These are phyloP conservation scores for Fagopyrum homotropicum DNA, from an alignment of 148 eudicot genomes.

Conservation along the genomic window DNA sequence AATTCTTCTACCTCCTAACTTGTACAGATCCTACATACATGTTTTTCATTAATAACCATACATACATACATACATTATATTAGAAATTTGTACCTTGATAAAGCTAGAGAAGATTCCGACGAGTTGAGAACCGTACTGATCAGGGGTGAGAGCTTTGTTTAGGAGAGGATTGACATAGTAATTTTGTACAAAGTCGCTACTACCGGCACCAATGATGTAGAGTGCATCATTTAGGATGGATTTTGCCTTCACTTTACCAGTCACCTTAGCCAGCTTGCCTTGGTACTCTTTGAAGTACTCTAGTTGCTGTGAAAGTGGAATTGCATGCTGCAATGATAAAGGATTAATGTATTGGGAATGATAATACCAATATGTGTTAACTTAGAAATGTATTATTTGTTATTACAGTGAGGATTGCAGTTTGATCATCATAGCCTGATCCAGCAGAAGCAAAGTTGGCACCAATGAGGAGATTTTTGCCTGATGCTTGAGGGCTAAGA, in stretches of 20 bases:
- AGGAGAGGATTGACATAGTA: constrained; percentile 73
- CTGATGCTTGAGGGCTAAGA: constrained; percentile 92
- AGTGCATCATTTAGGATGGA: constrained; percentile 56
- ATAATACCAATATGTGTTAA: neutral
- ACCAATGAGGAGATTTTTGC: constrained; percentile 77
- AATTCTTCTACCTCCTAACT: constrained; percentile 73
- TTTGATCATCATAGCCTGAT: constrained; percentile 87
- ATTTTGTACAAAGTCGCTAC: constrained; percentile 80
- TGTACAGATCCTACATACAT: constrained; percentile 46
- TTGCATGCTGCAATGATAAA: constrained; percentile 58
- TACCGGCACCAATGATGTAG: constrained; percentile 63
- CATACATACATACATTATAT: neutral
- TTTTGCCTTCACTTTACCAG: constrained; percentile 51
- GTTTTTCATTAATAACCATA: neutral
- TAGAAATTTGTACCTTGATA: constrained; percentile 37
- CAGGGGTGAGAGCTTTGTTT: constrained; percentile 60
- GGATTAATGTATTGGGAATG: neutral
- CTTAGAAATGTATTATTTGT: neutral
- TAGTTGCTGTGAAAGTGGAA: constrained; percentile 69
- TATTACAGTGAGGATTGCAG: constrained; percentile 57
- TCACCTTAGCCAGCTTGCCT: constrained; percentile 52
- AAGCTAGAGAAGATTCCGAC: constrained; percentile 51
- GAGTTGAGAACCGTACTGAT: constrained; percentile 61
- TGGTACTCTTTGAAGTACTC: constrained; percentile 81
- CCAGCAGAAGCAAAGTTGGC: constrained; percentile 95